A percentile compares a stretch with the other conserved stretches of the same genome.
These are phyloP conservation scores for Nigrospora sphaerica DNA, from an alignment of 2,329 filamentous ascomycete species.

Conservation along the genomic window DNA sequence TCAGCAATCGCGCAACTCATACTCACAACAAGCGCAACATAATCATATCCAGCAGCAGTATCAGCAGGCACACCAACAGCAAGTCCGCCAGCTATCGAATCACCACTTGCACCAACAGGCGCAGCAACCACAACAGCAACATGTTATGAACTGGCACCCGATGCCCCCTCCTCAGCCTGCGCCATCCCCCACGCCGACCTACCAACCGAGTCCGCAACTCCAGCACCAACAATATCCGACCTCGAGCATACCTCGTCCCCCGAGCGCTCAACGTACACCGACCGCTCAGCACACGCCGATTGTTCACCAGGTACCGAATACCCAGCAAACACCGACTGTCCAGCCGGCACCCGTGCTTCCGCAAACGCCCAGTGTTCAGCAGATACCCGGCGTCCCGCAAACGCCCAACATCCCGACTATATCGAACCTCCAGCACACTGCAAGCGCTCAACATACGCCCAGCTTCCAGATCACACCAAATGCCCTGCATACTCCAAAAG, in stretches of 20 bases:
- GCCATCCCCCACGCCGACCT: conserved; percentile 8
- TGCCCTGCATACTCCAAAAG: no score
- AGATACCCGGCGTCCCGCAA: no score
- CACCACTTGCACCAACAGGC: conserved; percentile 1
- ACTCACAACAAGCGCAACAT: conserved; percentile 3
- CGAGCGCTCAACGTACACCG: no score
- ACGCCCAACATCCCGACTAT: no score
- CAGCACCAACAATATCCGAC: conserved; percentile 11
- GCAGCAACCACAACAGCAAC: conserved; percentile 1
- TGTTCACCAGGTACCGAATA: no score
- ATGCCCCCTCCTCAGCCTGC: conserved; percentile 18
- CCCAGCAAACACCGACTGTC: no score
- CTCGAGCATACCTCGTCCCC: no score
- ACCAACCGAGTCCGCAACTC: conserved; percentile 39
- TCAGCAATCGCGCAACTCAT: neutral
- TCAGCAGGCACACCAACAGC: conserved; percentile 6
- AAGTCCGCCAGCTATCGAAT: conserved; percentile 4
- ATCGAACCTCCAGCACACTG: no score
- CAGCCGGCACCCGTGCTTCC: no score
- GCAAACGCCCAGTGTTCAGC: no score
- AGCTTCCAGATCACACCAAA: no score
- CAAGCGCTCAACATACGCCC: no score
- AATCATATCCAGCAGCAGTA: conserved; percentile 7
- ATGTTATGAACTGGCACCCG: conserved; percentile 18
- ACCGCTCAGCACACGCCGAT: conserved; percentile 3